These are phyloP conservation scores for Biscogniauxia mediterranea DNA, from an alignment of 2,329 filamentous ascomycete species.

Conservation along the genomic window DNA sequence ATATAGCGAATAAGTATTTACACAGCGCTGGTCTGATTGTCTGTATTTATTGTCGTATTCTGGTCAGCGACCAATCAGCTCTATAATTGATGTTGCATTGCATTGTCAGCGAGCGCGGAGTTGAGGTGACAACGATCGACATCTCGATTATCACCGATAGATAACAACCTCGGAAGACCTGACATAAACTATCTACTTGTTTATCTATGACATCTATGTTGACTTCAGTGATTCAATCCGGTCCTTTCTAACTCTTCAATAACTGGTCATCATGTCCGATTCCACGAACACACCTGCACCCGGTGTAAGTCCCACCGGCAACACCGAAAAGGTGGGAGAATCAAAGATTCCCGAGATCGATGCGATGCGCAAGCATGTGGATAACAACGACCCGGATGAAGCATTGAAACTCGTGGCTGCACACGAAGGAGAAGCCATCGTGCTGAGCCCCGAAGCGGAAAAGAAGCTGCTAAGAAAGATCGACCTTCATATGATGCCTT, in stretches of 20 bases:
- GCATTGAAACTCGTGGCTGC: slow-evolving; percentile 40
- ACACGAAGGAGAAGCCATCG: slow-evolving; percentile 35
- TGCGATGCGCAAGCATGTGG: slow-evolving; percentile 33
- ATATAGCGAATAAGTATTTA: neutral
- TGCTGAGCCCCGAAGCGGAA: slow-evolving; percentile 40
- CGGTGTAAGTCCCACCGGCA: slow-evolving; percentile 2
- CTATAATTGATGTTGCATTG: slow-evolving; percentile 10
- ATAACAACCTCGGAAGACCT: neutral
- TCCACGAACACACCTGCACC: slow-evolving; percentile 6
- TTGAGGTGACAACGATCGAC: slow-evolving; percentile 9
- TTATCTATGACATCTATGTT: neutral
- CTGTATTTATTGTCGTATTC: neutral
- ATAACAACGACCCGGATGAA: slow-evolving; percentile 41
- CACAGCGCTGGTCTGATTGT: neutral
- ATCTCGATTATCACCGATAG: slow-evolving; percentile 7
- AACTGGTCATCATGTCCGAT: slow-evolving; percentile 12
- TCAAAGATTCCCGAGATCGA: slow-evolving; percentile 8
- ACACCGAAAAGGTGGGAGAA: slow-evolving; percentile 18
- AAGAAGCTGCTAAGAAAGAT: slow-evolving; percentile 44
- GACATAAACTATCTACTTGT: neutral
- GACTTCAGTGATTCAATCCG: slow-evolving; percentile 1
- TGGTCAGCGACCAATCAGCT: neutral
- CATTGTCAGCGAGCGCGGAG: slow-evolving; percentile 9
- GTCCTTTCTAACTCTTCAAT: neutral
- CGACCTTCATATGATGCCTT: slow-evolving; percentile 45